Conservation (phyloP, 2,329 filamentous ascomycete genomes). For the Tolypocladium ovalisporum region DNA sequence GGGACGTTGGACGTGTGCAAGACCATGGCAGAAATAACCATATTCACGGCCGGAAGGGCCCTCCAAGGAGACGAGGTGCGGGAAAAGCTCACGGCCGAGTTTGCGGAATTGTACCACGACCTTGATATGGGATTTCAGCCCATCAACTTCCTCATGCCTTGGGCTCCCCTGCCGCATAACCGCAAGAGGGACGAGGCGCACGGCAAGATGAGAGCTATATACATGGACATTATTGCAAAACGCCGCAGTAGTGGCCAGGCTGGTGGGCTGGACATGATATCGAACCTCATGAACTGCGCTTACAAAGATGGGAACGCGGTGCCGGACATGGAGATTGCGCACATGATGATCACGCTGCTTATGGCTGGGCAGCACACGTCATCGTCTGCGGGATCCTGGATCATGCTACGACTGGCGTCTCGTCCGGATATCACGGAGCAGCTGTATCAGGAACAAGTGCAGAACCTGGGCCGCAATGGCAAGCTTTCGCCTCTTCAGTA, state of each 20-base stretch:
- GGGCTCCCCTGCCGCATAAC: constrained; percentile 87
- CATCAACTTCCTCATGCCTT: constrained; percentile 83
- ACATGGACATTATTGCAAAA: constrained; percentile 70
- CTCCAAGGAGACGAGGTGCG: constrained; percentile 79
- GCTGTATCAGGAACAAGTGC: constrained; percentile 62
- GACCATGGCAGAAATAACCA: constrained; percentile 75
- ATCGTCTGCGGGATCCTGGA: constrained; percentile 68
- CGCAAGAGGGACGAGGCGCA: constrained; percentile 70
- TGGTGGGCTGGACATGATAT: constrained; percentile 66
- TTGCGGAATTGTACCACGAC: constrained; percentile 76
- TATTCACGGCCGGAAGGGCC: constrained; percentile 82
- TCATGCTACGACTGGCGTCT: constrained; percentile 61
- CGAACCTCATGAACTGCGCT: constrained; percentile 73
- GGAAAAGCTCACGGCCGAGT: constrained; percentile 65
- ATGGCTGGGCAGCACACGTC: constrained; percentile 82
- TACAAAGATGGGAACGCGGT: constrained; percentile 75
- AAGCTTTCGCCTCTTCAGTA: constrained; percentile 53
- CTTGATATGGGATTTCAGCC: constrained; percentile 87
- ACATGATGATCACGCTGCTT: constrained; percentile 89
- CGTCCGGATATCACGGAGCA: constrained; percentile 60
- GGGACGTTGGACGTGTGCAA: constrained; percentile 64
- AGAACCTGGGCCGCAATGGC: constrained; percentile 49
- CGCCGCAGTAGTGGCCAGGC: constrained; percentile 46
- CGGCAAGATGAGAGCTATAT: constrained; percentile 68
- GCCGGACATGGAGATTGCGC: constrained; percentile 76